Evolutionary conservation across 2,329 filamentous ascomycete species (phyloP), one percentile per base, ranked within the genome.

Genomic region (Chaetomium globosum): DNA sequence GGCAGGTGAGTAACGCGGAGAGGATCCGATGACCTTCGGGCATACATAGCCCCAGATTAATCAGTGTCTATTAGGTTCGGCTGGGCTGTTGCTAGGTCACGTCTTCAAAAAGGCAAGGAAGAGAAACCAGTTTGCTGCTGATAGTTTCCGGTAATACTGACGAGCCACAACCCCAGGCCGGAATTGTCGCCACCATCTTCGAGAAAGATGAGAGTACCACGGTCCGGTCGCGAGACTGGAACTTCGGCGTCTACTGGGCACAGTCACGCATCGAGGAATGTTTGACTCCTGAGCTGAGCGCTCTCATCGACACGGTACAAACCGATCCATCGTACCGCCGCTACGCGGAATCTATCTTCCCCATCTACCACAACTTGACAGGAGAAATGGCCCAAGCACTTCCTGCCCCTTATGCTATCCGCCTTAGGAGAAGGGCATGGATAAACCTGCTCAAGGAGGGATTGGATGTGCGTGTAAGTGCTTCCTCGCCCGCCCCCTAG

Each of bases 231-330:
- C 67, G 74, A 49, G 74, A 76, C 64, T 76, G 74, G 74, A 73
- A 72, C 58, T 74, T 74, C 57, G 74, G 74, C 28, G 71, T 75
- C 43, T 75, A 75, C 67, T 76, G 74, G 74, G 72, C 73, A 4
- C 73, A 75, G 64, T 73, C 71, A 19, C 69, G 71, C 19, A 72
- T 76, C 4, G 66, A 70, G 36, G 72, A 74, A n/a, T 74, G 72
- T 58, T 65, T 76, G 10, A 69, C 74, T 0, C 53, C 65, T 1
- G 70, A 74, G 12, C 63, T 75, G 16, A 65, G 65, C 28, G 53
- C 64, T n/a, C 68, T 71, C 23, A 23, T 75, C 3, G 28, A 70
- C 23, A 65, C 67, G 2, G 71, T 67, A 1, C 73, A 75, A 56
- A 72, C 73, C 7, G 72, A 74, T 54, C 63, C 57, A 2, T 71